A percentile compares a stretch with the other conserved stretches of the same genome.
These are phyloP conservation scores for Aureobasidium sp. DNA, from an alignment of 2,329 filamentous ascomycete genomes.

Conservation along the genomic window DNA sequence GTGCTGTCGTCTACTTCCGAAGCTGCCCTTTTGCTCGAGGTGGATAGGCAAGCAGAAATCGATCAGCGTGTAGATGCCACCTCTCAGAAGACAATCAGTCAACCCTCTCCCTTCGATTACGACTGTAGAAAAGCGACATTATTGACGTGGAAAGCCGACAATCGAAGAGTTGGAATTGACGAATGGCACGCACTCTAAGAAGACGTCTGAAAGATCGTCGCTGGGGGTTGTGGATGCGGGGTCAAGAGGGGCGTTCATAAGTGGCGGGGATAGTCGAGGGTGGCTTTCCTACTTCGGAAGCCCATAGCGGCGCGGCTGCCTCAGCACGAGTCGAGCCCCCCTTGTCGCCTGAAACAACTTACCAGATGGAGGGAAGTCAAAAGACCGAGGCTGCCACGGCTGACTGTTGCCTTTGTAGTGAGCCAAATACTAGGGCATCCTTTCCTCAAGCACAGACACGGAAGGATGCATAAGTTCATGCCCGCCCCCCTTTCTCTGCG, in stretches of 20 bases:
- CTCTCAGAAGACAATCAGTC: too few species aligned
- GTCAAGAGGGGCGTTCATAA: neutral
- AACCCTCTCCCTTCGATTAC: too few species aligned
- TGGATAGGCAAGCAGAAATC: too few species aligned
- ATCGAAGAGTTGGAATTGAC: too few species aligned
- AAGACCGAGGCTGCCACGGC: neutral
- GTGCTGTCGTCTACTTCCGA: too few species aligned
- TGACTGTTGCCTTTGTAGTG: neutral
- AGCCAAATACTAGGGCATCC: neutral
- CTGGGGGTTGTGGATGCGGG: too few species aligned
- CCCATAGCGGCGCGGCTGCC: neutral
- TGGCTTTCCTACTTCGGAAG: neutral
- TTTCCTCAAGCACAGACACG: neutral
- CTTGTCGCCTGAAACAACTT: neutral
- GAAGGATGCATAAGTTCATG: neutral
- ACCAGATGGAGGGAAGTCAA: neutral
- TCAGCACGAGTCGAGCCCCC: neutral
- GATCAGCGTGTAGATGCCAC: too few species aligned
- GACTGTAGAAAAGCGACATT: too few species aligned
- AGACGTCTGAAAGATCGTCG: too few species aligned
- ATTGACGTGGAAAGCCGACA: too few species aligned
- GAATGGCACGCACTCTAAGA: too few species aligned
- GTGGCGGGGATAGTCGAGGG: neutral
- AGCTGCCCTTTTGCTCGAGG: too few species aligned
- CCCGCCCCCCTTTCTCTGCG: neutral